phyloP scores from a whole-genome alignment of 2,329 filamentous ascomycete species.

The Colletotrichum incanum region DNA sequence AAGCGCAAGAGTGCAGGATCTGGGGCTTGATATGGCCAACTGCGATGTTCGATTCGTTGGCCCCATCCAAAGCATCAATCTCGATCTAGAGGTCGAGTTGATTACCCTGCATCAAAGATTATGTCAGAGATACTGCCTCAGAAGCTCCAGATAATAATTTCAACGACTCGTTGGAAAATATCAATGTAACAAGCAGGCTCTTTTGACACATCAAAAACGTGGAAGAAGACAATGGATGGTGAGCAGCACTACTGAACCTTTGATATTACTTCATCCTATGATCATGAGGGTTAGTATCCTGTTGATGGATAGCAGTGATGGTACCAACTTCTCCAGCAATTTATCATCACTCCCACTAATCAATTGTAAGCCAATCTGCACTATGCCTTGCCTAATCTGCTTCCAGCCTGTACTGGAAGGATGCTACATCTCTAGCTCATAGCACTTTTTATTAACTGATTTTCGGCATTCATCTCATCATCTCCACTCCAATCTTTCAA shows the following conservation, averaged over 20 bases:
- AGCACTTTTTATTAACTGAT: background rate
- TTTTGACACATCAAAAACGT: background rate
- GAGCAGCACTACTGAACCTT: background rate
- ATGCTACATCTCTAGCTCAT: too few relatives aligned
- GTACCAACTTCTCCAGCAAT: background rate
- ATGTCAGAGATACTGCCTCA: background rate
- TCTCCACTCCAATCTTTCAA: too few relatives aligned
- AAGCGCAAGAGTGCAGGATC: constrained; percentile 40
- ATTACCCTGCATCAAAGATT: background rate
- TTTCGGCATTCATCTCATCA: background rate
- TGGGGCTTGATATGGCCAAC: background rate
- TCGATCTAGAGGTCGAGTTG: background rate
- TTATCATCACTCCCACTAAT: background rate
- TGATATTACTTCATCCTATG: too few relatives aligned
- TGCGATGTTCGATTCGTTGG: background rate
- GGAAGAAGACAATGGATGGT: background rate
- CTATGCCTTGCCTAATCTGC: too few relatives aligned
- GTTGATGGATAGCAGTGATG: background rate
- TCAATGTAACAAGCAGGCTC: background rate
- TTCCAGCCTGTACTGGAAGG: too few relatives aligned
- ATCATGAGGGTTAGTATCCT: background rate
- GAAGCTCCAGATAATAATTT: too few relatives aligned
- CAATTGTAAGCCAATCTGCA: too few relatives aligned
- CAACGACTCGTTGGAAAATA: fast-evolving
- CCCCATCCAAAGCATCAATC: constrained; percentile 3